These are phyloP conservation scores for Xylaria sp. DNA, from an alignment of 2,329 filamentous ascomycete species.

Conservation along the genomic window DNA sequence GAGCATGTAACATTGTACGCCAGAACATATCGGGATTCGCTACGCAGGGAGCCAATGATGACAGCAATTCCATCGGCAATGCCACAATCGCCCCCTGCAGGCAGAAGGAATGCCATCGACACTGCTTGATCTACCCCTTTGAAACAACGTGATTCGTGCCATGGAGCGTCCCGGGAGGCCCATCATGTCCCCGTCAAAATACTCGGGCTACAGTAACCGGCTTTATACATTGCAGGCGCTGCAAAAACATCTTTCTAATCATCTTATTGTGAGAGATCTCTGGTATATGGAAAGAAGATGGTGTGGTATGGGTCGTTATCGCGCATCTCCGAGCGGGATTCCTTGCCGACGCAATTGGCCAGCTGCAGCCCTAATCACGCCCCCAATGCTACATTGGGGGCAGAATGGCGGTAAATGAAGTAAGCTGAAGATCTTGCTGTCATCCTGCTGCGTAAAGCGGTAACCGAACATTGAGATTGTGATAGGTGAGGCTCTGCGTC, in stretches of 20 bases:
- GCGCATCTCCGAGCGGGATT: conserved; percentile 1
- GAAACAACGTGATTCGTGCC: neutral
- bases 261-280: neutral
- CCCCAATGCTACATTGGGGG: conserved; percentile 4
- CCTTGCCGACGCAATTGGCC: conserved; percentile 2
- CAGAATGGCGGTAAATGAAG: conserved; percentile 1
- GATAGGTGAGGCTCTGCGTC: conserved; percentile 2
- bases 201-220: neutral
- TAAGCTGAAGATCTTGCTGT: conserved; percentile 1
- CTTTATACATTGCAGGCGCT: neutral
- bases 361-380: conserved; percentile 7
- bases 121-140: neutral
- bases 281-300: neutral
- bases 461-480: neutral
- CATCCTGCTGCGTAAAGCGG: neutral
- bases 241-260: neutral
- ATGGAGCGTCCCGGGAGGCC: neutral
- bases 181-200: neutral
- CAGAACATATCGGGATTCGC: neutral
- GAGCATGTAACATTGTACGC: neutral
- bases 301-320: conserved; percentile 9
- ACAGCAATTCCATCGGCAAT: neutral
- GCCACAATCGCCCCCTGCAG: neutral
- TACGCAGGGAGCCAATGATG: neutral
- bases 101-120: neutral